Evolutionary conservation across 129 eudicot species (phyloP).

Genomic region (Helichrysum umbraculigerum): DNA sequence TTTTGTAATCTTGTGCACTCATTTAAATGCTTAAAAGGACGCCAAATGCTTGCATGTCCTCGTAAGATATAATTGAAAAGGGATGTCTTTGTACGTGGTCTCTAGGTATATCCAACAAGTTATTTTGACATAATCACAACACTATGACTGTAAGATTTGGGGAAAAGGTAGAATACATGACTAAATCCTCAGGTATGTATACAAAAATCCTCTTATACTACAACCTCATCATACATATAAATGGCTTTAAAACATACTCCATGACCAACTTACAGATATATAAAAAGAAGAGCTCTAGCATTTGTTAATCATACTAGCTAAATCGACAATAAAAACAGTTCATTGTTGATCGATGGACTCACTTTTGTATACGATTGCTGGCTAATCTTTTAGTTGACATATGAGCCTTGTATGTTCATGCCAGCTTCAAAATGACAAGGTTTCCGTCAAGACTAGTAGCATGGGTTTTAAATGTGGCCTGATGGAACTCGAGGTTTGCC

Average conservation of each 20-base stretch:
- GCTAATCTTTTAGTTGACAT: not conserved
- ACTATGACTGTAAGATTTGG: not conserved
- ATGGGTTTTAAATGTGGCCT: constrained; percentile 31
- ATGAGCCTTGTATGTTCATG: constrained; percentile 1
- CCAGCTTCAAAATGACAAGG: not conserved
- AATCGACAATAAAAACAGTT: not conserved
- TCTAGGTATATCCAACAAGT: not conserved
- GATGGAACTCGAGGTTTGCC: constrained; percentile 76
- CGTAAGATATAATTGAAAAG: not conserved
- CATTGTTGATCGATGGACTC: constrained; percentile 1
- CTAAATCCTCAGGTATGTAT: constrained; percentile 8
- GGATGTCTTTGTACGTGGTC: not conserved
- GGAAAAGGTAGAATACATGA: not conserved
- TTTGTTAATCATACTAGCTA: not conserved
- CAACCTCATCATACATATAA: constrained; percentile 17
- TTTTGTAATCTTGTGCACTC: not conserved
- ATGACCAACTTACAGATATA: constrained; percentile 11
- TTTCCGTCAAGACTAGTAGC: not conserved
- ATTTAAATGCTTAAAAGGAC: not conserved
- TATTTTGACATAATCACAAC: not conserved
- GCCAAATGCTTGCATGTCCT: not conserved
- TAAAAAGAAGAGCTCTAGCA: not conserved
- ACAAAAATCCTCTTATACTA: constrained; percentile 24
- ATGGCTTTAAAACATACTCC: not conserved
- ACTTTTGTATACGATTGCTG: constrained; percentile 9